Conservation (phyloP, 495 filamentous ascomycete species). For the Poronia punctata region DNA sequence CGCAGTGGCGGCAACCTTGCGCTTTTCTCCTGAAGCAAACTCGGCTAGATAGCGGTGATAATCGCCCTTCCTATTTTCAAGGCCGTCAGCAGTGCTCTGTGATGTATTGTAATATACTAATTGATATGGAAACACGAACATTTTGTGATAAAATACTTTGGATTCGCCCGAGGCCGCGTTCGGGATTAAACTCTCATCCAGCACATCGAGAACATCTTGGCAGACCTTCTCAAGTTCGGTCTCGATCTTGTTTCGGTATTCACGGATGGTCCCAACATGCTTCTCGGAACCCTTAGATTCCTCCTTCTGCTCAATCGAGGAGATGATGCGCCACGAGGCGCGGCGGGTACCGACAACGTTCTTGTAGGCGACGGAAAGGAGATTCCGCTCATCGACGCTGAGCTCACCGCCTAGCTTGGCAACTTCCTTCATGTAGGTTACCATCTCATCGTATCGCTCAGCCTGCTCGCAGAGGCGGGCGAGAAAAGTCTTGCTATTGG, state of each 20-base stretch:
- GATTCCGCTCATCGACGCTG: constrained; percentile 97
- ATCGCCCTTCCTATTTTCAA: constrained; percentile 83
- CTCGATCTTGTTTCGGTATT: constrained; percentile 99
- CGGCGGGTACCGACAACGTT: constrained; percentile 98
- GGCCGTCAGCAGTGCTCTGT: not conserved
- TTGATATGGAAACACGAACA: constrained; percentile 46
- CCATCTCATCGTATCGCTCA: constrained; percentile 99
- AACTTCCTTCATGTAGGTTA: constrained; percentile 99
- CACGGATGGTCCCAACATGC: constrained; percentile 91
- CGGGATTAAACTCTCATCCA: constrained; percentile 92
- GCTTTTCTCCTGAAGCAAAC: constrained; percentile 98
- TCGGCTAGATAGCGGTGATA: constrained; percentile 99
- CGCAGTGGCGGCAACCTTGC: constrained; percentile 91
- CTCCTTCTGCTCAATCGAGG: constrained; percentile 99
- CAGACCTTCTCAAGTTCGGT: constrained; percentile 95
- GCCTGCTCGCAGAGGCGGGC: constrained; percentile 99
- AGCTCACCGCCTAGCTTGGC: constrained; percentile 97
- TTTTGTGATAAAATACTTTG: constrained; percentile 99
- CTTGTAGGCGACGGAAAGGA: constrained; percentile 98
- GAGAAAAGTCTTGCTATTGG: constrained; percentile 96
- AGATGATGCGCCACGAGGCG: constrained; percentile 99
- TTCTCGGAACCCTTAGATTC: constrained; percentile 98
- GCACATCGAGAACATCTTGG: constrained; percentile 94
- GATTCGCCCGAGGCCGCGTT: constrained; percentile 98
- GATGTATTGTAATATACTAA: not conserved